These are phyloP conservation scores for Komagataella kurtzmanii DNA, from an alignment of 805 yeast species.

Conservation along the genomic window DNA sequence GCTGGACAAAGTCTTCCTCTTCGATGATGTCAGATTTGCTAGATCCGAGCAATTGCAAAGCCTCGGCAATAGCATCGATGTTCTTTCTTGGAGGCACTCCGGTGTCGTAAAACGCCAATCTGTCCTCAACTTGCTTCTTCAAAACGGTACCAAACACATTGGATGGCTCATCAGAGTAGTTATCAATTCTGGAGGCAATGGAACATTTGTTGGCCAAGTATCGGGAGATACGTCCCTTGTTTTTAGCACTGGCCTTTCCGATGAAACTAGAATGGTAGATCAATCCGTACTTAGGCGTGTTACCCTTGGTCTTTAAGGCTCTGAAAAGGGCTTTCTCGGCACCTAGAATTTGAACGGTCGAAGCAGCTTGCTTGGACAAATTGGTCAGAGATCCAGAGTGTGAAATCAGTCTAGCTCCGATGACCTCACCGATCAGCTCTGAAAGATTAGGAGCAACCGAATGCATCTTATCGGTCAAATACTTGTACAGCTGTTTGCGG, in stretches of 20 bases:
- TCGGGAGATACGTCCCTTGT: constrained; percentile 98
- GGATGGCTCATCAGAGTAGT: constrained; percentile 89
- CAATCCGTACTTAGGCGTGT: constrained; percentile 96
- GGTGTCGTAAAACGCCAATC: constrained; percentile 89
- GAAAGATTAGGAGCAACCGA: constrained; percentile 95
- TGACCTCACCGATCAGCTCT: constrained; percentile 95
- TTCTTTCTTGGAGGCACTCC: constrained; percentile 97
- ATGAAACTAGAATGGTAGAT: constrained; percentile 93
- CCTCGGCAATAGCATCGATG: constrained; percentile 86
- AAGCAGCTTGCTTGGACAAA: constrained; percentile 96
- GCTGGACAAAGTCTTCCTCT: constrained; percentile 19
- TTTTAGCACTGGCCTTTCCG: constrained; percentile 96
- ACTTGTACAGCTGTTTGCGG: constrained; percentile 71
- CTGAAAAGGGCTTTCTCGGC: constrained; percentile 98
- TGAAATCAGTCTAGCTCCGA: constrained; percentile 95
- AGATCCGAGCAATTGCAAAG: constrained; percentile 51
- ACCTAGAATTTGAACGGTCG: constrained; percentile 96
- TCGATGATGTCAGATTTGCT: constrained; percentile 15
- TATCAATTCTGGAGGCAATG: constrained; percentile 96
- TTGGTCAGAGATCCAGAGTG: constrained; percentile 97
- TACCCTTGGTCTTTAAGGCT: constrained; percentile 96
- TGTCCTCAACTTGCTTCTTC: constrained; percentile 95
- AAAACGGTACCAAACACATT: constrained; percentile 81
- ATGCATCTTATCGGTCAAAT: constrained; percentile 92
- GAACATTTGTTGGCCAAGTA: constrained; percentile 98